These are phyloP conservation scores for Athelia sp. DNA, from an alignment of 1,284 basidiomycete species.

Conservation along the genomic window DNA sequence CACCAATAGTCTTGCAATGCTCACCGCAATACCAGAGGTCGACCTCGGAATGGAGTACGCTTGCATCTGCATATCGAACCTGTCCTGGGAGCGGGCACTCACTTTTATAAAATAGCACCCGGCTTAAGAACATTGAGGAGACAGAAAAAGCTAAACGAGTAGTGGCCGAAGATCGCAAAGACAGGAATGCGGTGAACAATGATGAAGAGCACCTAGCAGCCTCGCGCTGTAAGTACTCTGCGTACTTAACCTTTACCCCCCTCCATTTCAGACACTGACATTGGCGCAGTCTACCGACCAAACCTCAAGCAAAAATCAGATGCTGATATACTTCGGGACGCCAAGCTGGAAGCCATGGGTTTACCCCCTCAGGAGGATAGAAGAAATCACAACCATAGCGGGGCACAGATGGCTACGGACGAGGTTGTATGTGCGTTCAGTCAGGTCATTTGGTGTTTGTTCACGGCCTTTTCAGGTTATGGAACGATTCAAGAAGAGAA, in stretches of 20 bases:
- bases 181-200: constrained; percentile 45
- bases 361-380: constrained; percentile 55
- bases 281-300: constrained; percentile 70
- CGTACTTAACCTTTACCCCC: too few species aligned
- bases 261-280: too few species aligned
- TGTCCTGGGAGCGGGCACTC: not conserved
- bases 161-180: constrained; percentile 71
- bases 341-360: constrained; percentile 79
- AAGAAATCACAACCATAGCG: constrained; percentile 45
- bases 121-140: constrained; percentile 92
- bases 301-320: constrained; percentile 78
- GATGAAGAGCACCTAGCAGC: constrained; percentile 80
- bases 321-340: constrained; percentile 80
- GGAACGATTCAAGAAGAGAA: constrained; percentile 85
- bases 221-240: constrained; percentile 66
- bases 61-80: not conserved
- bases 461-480: constrained; percentile 50
- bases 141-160: constrained; percentile 92
- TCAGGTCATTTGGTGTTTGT: constrained; percentile 3
- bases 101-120: constrained; percentile 47
- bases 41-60: constrained; percentile 97
- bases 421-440: constrained; percentile 56
- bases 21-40: constrained; percentile 94
- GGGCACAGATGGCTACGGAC: constrained; percentile 83
- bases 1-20: constrained; percentile 88